Base-by-base conservation (phyloP, 73 alveolate species). In the Stentor roeselii region DNA sequence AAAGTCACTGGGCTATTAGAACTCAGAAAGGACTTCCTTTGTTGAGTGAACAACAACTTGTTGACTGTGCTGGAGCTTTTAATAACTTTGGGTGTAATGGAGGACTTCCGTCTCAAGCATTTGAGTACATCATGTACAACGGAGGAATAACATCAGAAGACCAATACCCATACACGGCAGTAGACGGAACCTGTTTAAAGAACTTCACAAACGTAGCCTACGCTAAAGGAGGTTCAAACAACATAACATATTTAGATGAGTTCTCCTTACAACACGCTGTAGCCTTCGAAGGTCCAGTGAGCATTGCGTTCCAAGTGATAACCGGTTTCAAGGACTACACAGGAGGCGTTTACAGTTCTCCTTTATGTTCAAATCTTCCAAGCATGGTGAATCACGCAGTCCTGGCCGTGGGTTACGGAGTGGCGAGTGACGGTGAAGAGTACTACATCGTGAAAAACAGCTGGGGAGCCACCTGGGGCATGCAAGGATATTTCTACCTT, bases 381-480 rank as follows among this genome's bases (percentile, higher is more conserved):
- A 6, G 15, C 59, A 93, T 90, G 41, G 94, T 92, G 32, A 95
- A 95, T 88, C 99, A 95, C 83, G 99, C 99, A 42, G 99, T 95
- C 87, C 89, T 95, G 32, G 97, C 98, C 50, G 99, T 95, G 6
- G 99, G 98, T 58, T 92, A 82, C 77, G 97, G 98, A 3, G 78
- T 76, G 42, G 75, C 42, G 4, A 60, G 80, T 40, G 78, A 40
- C 6, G 92, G 84, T 78, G 78, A 36, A 3, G 84, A 84, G 3
- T 92, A 87, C 91, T 95, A 90, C 88, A 86, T 95, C 34, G 90
- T 95, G 39, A 94, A 94, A 91, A 95, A 95, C 84, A 91, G 95
- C 30, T 95, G 99, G 99, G 96, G 97, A 59, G 89, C 89, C 40
- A 86, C 80, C 3, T 95, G 97, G 98, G 99, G 98, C 27, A 90